Evolutionary conservation across 2,329 filamentous ascomycete species (phyloP).

Genomic region (Penicillium concentricum): DNA sequence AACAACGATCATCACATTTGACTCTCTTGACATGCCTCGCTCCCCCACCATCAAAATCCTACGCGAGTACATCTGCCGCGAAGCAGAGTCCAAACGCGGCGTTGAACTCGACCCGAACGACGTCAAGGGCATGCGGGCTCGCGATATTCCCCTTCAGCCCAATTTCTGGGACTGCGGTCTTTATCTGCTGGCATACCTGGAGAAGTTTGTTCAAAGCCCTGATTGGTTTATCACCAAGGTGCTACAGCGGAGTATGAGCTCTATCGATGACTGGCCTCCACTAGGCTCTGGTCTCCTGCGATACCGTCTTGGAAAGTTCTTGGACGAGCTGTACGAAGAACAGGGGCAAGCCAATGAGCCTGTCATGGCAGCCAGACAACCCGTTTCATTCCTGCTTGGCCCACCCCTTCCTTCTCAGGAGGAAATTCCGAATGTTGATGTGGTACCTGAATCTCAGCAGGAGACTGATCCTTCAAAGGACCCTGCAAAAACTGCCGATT

Average conservation of each 20-base stretch:
- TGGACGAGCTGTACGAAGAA: slow-evolving; percentile 62
- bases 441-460: background rate
- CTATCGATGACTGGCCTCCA: slow-evolving; percentile 54
- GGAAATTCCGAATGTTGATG: background rate
- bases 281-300: slow-evolving; percentile 61
- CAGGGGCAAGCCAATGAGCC: slow-evolving; percentile 48
- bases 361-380: slow-evolving; percentile 29
- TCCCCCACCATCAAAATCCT: slow-evolving; percentile 64
- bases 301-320: slow-evolving; percentile 61
- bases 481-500: background rate
- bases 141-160: slow-evolving; percentile 71
- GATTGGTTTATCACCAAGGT: slow-evolving; percentile 67
- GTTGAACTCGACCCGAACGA: slow-evolving; percentile 47
- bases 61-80: slow-evolving; percentile 73
- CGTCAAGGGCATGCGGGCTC: slow-evolving; percentile 66
- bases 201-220: slow-evolving; percentile 75
- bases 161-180: slow-evolving; percentile 91
- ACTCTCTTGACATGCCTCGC: slow-evolving; percentile 73
- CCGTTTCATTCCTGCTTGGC: slow-evolving; percentile 35
- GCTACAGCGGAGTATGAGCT: slow-evolving; percentile 63
- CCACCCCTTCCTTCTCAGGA: slow-evolving; percentile 1
- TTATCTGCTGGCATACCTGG: slow-evolving; percentile 79
- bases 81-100: slow-evolving; percentile 65
- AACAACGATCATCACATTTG: slow-evolving; percentile 78
- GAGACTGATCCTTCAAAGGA: background rate